phyloP scores from a whole-genome alignment of 352 stramenopile species.

The Pythium guiyangense region DNA sequence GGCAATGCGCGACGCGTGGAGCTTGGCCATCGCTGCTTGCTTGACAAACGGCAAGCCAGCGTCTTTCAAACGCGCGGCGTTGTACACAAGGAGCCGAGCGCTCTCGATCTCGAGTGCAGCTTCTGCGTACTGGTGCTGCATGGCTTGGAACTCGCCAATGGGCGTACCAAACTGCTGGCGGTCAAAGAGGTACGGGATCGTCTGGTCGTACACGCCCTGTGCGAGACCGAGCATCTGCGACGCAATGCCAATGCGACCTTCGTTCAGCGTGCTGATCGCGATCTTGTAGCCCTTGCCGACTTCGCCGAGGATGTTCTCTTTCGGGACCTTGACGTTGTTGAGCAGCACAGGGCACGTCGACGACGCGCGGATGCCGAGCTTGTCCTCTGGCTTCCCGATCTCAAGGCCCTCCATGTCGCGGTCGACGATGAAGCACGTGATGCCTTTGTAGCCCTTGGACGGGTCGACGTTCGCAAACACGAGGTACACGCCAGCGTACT shows the following conservation, averaged over 20 bases:
- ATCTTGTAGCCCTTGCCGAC: conserved; percentile 95
- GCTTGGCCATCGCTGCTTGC: conserved; percentile 96
- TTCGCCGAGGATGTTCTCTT: conserved; percentile 92
- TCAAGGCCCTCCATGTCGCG: conserved; percentile 89
- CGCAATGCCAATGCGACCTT: conserved; percentile 95
- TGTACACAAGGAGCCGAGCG: conserved; percentile 92
- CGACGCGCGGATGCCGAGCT: conserved; percentile 94
- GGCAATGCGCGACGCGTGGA: conserved; percentile 93
- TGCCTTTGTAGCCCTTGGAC: conserved; percentile 94
- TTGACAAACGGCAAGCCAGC: conserved; percentile 94
- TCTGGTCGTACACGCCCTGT: conserved; percentile 94
- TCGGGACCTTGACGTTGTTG: conserved; percentile 93
- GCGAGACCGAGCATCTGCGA: conserved; percentile 97
- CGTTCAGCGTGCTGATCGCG: conserved; percentile 97
- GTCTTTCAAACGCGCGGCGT: conserved; percentile 94
- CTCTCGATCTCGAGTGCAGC: conserved; percentile 94
- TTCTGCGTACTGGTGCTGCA: conserved; percentile 97
- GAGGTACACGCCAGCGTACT: conserved; percentile 93
- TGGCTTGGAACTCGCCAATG: conserved; percentile 94
- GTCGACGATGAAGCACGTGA: conserved; percentile 98
- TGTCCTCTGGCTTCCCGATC: conserved; percentile 95
- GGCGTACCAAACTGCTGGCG: conserved; percentile 93
- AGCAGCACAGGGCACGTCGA: conserved; percentile 95
- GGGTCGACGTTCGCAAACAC: conserved; percentile 95
- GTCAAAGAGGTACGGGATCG: conserved; percentile 95